Evolutionary conservation across 2,329 filamentous ascomycete genomes (phyloP).

Genomic region (Dryadomyces sulphureus): DNA sequence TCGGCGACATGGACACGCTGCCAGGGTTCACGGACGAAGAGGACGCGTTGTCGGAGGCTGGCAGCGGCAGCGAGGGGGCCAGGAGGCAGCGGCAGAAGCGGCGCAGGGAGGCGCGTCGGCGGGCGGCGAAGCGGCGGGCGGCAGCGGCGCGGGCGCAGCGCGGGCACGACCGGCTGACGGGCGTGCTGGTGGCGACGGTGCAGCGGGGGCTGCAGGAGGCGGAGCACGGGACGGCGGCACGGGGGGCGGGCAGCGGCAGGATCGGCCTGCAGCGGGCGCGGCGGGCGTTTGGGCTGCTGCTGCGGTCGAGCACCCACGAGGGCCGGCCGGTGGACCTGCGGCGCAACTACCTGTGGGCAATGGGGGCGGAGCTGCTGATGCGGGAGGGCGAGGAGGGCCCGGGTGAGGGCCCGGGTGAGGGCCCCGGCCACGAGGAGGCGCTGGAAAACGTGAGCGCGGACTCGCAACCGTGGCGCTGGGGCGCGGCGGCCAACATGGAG

Average conservation of each 20-base stretch:
- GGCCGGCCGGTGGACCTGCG: conserved; percentile 49
- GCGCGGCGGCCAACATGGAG: conserved; percentile 28
- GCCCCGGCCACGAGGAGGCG: conserved; percentile 7
- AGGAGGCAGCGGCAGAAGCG: not conserved
- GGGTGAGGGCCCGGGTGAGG: conserved; percentile 4
- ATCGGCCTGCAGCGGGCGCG: conserved; percentile 46
- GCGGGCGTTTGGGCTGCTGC: conserved; percentile 59
- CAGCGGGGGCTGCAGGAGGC: conserved; percentile 50
- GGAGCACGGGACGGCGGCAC: conserved; percentile 6
- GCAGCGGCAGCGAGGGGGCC: not conserved
- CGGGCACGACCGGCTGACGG: conserved; percentile 36
- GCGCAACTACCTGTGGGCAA: conserved; percentile 57
- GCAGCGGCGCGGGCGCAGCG: conserved; percentile 15
- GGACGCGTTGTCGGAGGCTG: not conserved
- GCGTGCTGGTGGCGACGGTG: conserved; percentile 52
- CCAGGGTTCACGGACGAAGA: not conserved
- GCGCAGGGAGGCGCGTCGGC: not conserved
- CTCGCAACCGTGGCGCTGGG: conserved; percentile 20
- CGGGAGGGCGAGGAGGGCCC: conserved; percentile 33
- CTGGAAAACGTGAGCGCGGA: conserved; percentile 1
- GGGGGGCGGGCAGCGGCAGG: conserved; percentile 18
- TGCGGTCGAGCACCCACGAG: conserved; percentile 40
- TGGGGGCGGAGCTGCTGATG: conserved; percentile 75
- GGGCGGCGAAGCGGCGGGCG: conserved; percentile 16
- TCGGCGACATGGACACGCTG: not conserved